Conservation (phyloP, 192 early-diverging fungal species). For the Coemansia sp. region DNA sequence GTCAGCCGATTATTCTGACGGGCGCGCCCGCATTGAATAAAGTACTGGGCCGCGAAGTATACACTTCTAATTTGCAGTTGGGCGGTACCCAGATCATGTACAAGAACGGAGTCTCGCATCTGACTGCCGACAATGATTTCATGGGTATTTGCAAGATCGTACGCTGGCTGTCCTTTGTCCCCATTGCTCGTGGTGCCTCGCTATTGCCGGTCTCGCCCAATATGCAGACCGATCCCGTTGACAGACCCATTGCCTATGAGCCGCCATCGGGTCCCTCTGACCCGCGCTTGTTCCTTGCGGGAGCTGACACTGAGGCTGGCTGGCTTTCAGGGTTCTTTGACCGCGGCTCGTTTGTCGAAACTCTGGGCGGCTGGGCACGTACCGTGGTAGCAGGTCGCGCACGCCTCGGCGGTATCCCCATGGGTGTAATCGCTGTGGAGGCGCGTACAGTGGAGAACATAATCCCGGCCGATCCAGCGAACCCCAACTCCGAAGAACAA, state of each 20-base stretch:
- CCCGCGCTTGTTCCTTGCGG: constrained; percentile 88
- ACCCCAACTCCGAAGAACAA: constrained; percentile 87
- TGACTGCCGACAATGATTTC: constrained; percentile 95
- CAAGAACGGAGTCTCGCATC: constrained; percentile 97
- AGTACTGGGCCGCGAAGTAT: constrained; percentile 96
- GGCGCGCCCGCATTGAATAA: constrained; percentile 98
- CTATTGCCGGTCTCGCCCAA: constrained; percentile 62
- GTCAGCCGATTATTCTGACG: constrained; percentile 97
- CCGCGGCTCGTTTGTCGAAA: constrained; percentile 94
- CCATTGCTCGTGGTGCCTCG: constrained; percentile 69
- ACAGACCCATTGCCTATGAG: constrained; percentile 80
- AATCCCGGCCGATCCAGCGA: constrained; percentile 93
- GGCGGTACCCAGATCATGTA: constrained; percentile 99
- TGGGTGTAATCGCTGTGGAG: constrained; percentile 98
- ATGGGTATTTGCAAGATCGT: constrained; percentile 90
- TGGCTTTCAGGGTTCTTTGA: constrained; percentile 97
- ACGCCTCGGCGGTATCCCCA: constrained; percentile 94
- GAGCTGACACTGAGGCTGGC: constrained; percentile 64
- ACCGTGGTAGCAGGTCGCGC: constrained; percentile 96
- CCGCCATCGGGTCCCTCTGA: constrained; percentile 88
- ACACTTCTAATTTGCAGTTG: constrained; percentile 96
- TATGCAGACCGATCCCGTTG: constrained; percentile 68
- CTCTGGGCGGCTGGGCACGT: constrained; percentile 94
- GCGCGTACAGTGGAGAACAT: constrained; percentile 90
- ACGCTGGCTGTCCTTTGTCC: constrained; percentile 93